Base-by-base conservation (phyloP, 306 rosid genomes). In the Calophaca sinica region DNA sequence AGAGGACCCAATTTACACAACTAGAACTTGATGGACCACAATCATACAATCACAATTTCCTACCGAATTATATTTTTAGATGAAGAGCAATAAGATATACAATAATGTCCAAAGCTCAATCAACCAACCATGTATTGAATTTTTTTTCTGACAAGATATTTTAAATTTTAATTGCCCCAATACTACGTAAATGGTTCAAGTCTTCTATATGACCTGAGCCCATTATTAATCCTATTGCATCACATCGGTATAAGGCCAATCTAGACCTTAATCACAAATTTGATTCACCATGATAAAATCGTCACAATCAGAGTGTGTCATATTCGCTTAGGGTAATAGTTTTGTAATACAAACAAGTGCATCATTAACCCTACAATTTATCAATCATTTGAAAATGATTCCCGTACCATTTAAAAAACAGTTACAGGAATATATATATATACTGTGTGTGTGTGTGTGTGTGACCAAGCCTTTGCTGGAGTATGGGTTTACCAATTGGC, bases 401-500 rank as follows among this genome's bases (percentile, higher is more conserved):
- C 7, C 70, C 55, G 9, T 48, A 53, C 41, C 60, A 76, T 32
- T 48, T 5, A 33, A 65, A 55, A 58, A 64, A 73, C 45, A 36
- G 57, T 45, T 9, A 44, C 38, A 26, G 36, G 36, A 80, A 39
- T 52, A 62, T 39, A 29, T 36, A 29, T 26, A 39, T 52, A 62
- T 39, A 29, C 5, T n/a, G n/a, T n/a, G n/a, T n/a, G n/a, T n/a
- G n/a, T n/a, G n/a, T n/a, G n/a, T n/a, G n/a, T n/a, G n/a, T n/a
- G n/a, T n/a, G 66, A 72, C 72, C 26, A 28, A 42, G 80, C 64
- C 53, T 32, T 60, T 10, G 72, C 39, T 53, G 72, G n/a, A 38
- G 36, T 61, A 31, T 31, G 28, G 62, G 41, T 50, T 84, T 89
- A 87, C 93, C 97, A 85, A 81, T 48, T 88, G 85, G 82, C 80